phyloP scores from a whole-genome alignment of 2,329 filamentous ascomycete genomes.

The Emmonsiellopsis sp. region DNA sequence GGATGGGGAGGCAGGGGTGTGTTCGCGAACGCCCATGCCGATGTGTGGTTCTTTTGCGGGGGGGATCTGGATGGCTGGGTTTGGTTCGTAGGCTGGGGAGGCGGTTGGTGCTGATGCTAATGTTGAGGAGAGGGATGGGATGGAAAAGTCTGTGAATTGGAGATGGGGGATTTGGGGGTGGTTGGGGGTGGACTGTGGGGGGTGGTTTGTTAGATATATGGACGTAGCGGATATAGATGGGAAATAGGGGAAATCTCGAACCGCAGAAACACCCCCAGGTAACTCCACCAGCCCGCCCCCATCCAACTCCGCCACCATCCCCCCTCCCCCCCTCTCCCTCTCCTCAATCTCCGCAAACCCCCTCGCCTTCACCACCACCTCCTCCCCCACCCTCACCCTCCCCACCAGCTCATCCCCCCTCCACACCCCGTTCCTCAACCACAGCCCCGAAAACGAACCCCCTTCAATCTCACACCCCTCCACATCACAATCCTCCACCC shows the following conservation, averaged over 20 bases:
- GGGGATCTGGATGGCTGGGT: too few species aligned
- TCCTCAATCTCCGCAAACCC: neutral
- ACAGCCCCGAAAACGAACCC: neutral
- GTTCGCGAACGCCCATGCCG: neutral
- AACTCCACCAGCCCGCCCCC: neutral
- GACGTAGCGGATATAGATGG: too few species aligned
- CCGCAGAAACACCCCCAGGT: neutral
- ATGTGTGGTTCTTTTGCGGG: neutral
- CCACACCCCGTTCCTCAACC: slow-evolving; percentile 3
- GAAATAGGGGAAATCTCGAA: neutral
- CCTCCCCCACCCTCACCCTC: neutral
- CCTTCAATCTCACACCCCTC: neutral
- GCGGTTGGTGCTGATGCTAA: too few species aligned
- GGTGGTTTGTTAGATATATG: too few species aligned
- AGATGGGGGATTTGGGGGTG: too few species aligned
- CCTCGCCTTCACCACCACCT: neutral
- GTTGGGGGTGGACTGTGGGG: too few species aligned
- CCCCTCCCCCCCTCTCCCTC: neutral
- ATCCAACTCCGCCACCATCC: neutral
- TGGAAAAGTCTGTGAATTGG: too few species aligned
- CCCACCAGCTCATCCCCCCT: slow-evolving; percentile 1
- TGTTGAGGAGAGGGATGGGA: too few species aligned
- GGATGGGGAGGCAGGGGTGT: neutral
- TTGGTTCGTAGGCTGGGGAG: too few species aligned
- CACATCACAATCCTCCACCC: neutral